phyloP scores from a whole-genome alignment of 169 alveolate genomes.

The Babesia ovis region DNA sequence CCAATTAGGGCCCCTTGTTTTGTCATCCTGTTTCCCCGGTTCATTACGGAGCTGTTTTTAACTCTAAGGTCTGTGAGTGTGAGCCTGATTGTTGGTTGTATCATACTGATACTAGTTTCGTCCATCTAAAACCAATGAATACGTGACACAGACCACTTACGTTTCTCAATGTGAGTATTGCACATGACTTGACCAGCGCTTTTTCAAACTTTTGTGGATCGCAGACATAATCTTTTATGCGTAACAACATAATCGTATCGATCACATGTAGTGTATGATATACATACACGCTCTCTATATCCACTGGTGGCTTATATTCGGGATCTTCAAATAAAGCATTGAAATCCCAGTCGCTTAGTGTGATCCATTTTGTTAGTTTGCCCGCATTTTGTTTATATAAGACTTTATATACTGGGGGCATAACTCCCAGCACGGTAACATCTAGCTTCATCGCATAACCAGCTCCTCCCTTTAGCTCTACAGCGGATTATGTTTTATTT shows the following conservation, averaged over 20 bases:
- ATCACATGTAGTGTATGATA: constrained; percentile 25
- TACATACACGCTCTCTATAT: constrained; percentile 10
- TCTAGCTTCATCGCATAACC: constrained; percentile 55
- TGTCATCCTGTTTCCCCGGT: not conserved
- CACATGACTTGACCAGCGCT: constrained; percentile 32
- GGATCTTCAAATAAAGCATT: constrained; percentile 25
- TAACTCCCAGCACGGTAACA: constrained; percentile 42
- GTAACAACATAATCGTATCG: constrained; percentile 33
- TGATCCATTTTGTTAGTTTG: not conserved
- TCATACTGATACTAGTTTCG: constrained; percentile 20
- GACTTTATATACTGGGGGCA: constrained; percentile 50
- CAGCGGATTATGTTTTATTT: not conserved
- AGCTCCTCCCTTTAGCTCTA: constrained; percentile 45
- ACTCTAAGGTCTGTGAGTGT: constrained; percentile 26
- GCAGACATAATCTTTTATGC: constrained; percentile 12
- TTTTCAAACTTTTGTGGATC: constrained; percentile 25
- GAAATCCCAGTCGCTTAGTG: constrained; percentile 43
- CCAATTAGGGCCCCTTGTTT: constrained; percentile 4
- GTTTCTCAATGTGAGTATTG: constrained; percentile 26
- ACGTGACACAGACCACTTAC: constrained; percentile 10
- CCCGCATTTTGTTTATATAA: constrained; percentile 30
- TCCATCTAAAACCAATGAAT: constrained; percentile 23
- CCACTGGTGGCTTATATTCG: constrained; percentile 15
- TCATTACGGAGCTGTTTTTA: not conserved
- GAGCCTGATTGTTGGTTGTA: constrained; percentile 40